Conservation (phyloP, 2,329 filamentous ascomycete genomes). For the Chalaropsis ovoidea region DNA sequence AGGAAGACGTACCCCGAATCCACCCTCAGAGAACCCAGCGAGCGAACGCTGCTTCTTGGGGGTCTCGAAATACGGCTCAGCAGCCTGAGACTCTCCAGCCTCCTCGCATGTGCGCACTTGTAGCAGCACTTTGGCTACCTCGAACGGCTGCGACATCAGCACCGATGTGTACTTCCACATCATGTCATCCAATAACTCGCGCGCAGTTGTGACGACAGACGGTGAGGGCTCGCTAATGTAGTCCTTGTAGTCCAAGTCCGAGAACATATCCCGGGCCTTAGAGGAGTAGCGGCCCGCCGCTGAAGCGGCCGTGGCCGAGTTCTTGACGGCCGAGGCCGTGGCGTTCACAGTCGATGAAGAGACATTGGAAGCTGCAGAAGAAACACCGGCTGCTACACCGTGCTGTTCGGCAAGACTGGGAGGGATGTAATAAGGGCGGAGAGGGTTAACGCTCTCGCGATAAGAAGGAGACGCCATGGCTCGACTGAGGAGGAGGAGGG, state of each 20-base stretch:
- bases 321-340: conserved; percentile 39
- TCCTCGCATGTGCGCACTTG: conserved; percentile 49
- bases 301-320: conserved; percentile 26
- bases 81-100: conserved; percentile 21
- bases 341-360: conserved; percentile 34
- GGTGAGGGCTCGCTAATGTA: conserved; percentile 70
- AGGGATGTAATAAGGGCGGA: conserved; percentile 60
- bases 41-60: conserved; percentile 23
- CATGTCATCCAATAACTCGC: conserved; percentile 70
- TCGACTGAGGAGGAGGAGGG: neutral
- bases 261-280: conserved; percentile 73
- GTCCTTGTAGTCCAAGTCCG: conserved; percentile 84
- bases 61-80: conserved; percentile 24
- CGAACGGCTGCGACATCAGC: conserved; percentile 86
- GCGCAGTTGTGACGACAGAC: conserved; percentile 57
- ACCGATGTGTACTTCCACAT: conserved; percentile 88
- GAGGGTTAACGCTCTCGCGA: conserved; percentile 48
- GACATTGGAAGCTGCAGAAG: conserved; percentile 37
- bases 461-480: conserved; percentile 35
- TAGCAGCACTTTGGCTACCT: conserved; percentile 87
- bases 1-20: conserved; percentile 23
- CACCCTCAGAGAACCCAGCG: conserved; percentile 17
- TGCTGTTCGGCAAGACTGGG: conserved; percentile 42
- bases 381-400: conserved; percentile 32
- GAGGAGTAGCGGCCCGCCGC: conserved; percentile 38